Evolutionary conservation across 345 rosid genomes (phyloP).

Genomic region (Noccaea caerulescens): DNA sequence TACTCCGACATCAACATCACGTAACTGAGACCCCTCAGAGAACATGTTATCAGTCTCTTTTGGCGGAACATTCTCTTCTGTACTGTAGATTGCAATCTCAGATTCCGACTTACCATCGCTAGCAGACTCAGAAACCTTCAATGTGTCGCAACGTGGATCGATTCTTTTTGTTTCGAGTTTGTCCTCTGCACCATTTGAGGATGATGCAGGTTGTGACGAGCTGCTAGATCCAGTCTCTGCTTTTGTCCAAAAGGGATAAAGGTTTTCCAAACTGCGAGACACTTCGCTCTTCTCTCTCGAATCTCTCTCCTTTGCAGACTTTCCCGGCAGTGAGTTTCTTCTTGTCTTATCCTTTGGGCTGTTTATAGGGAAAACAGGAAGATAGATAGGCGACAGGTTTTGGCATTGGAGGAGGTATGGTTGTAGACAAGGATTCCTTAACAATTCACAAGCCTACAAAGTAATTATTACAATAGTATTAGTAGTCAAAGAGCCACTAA

Average conservation of each 20-base stretch:
- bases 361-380: slow-evolving; percentile 79
- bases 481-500: neutral
- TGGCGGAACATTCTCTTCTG: slow-evolving; percentile 44
- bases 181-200: slow-evolving; percentile 63
- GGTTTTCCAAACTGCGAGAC: slow-evolving; percentile 50
- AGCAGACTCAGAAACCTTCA: slow-evolving; percentile 51
- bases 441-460: slow-evolving; percentile 81
- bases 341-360: slow-evolving; percentile 65
- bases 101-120: slow-evolving; percentile 49
- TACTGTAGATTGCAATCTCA: slow-evolving; percentile 52
- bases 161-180: slow-evolving; percentile 71
- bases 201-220: slow-evolving; percentile 50
- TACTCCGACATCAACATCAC: slow-evolving; percentile 45
- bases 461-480: slow-evolving; percentile 10
- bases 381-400: slow-evolving; percentile 71
- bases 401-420: slow-evolving; percentile 72
- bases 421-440: slow-evolving; percentile 87
- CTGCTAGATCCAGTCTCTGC: slow-evolving; percentile 47
- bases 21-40: slow-evolving; percentile 42
- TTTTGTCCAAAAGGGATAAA: slow-evolving; percentile 41
- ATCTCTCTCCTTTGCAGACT: slow-evolving; percentile 48
- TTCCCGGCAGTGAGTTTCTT: slow-evolving; percentile 59
- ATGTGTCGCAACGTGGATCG: slow-evolving; percentile 59
- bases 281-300: slow-evolving; percentile 46
- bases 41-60: slow-evolving; percentile 45